Conservation (phyloP, 345 rosid genomes). For the Brassica napus region Da-Ae NC_063436.1:8646501-8647000, state of each 20-base stretch:
- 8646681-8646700: slow-evolving; percentile 84
- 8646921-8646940: not conserved
- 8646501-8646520: not conserved
- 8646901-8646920: slow-evolving; percentile 84
- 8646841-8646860: slow-evolving; percentile 81
- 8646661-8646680: slow-evolving; percentile 88
- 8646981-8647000: slow-evolving; percentile 21
- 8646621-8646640: slow-evolving; percentile 82
- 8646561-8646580: slow-evolving; percentile 84
- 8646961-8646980: not conserved
- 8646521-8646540: not conserved
- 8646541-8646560: slow-evolving; percentile 88
- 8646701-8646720: slow-evolving; percentile 94
- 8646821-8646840: not conserved
- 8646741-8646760: slow-evolving; percentile 93
- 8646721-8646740: slow-evolving; percentile 96
- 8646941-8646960: slow-evolving; percentile 18
- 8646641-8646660: slow-evolving; percentile 72
- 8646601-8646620: slow-evolving; percentile 88
- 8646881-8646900: slow-evolving; percentile 91
- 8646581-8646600: slow-evolving; percentile 86
- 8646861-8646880: slow-evolving; percentile 90
- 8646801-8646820: not conserved
- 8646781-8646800: not conserved
- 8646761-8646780: slow-evolving; percentile 47